Conservation (phyloP, 1,284 basidiomycete species). For the Apiotrichum mycotoxinovorans region DNA sequence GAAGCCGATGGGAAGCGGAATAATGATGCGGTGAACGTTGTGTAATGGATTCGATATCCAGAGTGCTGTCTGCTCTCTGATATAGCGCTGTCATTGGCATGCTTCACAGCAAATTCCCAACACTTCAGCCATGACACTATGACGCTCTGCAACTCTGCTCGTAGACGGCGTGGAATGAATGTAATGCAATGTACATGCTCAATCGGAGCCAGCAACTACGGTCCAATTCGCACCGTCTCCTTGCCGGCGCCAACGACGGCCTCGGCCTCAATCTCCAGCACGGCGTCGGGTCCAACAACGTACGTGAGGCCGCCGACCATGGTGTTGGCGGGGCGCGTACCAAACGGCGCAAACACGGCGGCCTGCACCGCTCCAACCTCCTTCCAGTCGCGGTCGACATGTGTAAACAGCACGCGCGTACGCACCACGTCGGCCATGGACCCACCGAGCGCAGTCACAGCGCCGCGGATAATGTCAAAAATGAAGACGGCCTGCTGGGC, state of each 20-base stretch:
- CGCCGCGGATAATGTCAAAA: slow-evolving; percentile 21
- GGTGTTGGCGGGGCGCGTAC: slow-evolving; percentile 21
- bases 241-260: slow-evolving; percentile 4
- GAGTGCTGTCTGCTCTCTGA: too few species aligned
- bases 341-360: slow-evolving; percentile 9
- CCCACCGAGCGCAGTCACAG: slow-evolving; percentile 14
- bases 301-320: slow-evolving; percentile 15
- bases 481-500: slow-evolving; percentile 12
- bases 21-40: too few species aligned
- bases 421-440: slow-evolving; percentile 16
- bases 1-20: too few species aligned
- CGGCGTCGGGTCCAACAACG: slow-evolving; percentile 7
- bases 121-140: too few species aligned
- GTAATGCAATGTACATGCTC: too few species aligned
- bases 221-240: not conserved
- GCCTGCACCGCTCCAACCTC: slow-evolving; percentile 15
- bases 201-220: not conserved
- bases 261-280: slow-evolving; percentile 26
- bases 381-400: slow-evolving; percentile 12
- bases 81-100: too few species aligned
- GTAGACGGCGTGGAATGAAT: too few species aligned
- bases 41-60: too few species aligned
- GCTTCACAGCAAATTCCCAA: too few species aligned
- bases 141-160: too few species aligned
- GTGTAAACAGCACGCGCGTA: slow-evolving; percentile 15